Conservation (phyloP, 306 rosid species). For the Prunus campanulata region DNA sequence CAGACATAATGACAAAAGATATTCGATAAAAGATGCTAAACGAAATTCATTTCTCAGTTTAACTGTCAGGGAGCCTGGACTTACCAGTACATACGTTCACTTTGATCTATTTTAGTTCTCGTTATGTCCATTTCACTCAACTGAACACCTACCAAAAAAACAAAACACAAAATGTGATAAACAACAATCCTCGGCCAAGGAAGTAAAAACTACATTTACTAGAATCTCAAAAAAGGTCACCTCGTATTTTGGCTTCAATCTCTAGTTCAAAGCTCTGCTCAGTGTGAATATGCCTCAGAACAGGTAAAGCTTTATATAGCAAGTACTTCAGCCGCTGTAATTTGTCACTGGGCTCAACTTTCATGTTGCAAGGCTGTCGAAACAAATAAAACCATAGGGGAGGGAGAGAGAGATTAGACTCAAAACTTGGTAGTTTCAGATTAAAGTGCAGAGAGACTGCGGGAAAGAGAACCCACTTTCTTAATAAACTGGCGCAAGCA, state of each 20-base stretch:
- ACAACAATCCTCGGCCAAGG: background rate
- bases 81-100: slow-evolving; percentile 70
- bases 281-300: slow-evolving; percentile 55
- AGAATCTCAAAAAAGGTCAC: slow-evolving; percentile 24
- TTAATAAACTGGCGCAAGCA: slow-evolving; percentile 50
- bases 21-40: slow-evolving; percentile 6
- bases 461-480: slow-evolving; percentile 26
- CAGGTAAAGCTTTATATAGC: slow-evolving; percentile 52
- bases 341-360: slow-evolving; percentile 36
- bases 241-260: slow-evolving; percentile 51
- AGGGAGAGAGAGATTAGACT: background rate
- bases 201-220: background rate
- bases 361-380: slow-evolving; percentile 30
- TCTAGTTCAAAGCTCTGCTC: slow-evolving; percentile 62
- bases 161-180: background rate
- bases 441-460: slow-evolving; percentile 1
- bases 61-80: slow-evolving; percentile 2
- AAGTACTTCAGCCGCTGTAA: slow-evolving; percentile 45
- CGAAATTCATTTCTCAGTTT: background rate
- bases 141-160: slow-evolving; percentile 40
- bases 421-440: background rate
- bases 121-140: slow-evolving; percentile 46
- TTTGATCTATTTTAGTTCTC: slow-evolving; percentile 42
- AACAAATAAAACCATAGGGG: background rate
- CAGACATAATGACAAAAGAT: background rate